A percentile compares a stretch with the other conserved stretches of the same genome.
These are phyloP conservation scores for Dunaliella sp. DNA, from an alignment of 139 green algal species.

Conservation along the genomic window DNA sequence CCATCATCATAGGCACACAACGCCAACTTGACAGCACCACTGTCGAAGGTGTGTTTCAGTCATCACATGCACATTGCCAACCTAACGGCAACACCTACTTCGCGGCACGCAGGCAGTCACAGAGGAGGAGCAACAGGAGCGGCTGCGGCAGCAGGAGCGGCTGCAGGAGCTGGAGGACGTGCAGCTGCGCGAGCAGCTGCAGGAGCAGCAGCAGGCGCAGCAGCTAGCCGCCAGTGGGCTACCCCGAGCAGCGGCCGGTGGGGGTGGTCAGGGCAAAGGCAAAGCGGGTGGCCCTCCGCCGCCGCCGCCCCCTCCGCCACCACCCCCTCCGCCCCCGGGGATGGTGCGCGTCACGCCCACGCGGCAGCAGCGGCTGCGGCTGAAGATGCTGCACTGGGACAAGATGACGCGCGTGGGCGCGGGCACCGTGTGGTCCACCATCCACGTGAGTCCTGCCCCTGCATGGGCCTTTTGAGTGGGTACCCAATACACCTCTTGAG, in stretches of 20 bases:
- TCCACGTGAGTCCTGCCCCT: constrained; percentile 21
- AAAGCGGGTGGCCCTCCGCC: not conserved
- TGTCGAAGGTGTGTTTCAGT: too few relatives aligned
- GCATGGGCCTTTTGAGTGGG: too few relatives aligned
- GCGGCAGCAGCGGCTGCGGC: constrained; percentile 47
- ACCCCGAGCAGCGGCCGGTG: too few relatives aligned
- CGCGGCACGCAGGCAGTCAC: not conserved
- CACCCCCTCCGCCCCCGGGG: not conserved
- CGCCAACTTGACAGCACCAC: too few relatives aligned
- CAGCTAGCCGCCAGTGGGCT: too few relatives aligned
- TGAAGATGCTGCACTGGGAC: constrained; percentile 88
- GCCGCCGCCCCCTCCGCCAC: not conserved
- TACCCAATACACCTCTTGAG: too few relatives aligned
- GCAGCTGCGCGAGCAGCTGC: not conserved
- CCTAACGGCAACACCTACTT: too few relatives aligned
- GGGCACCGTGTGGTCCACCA: constrained; percentile 64
- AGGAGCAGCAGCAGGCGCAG: not conserved
- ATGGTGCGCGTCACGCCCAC: constrained; percentile 32
- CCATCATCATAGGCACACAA: too few relatives aligned
- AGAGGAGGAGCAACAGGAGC: not conserved
- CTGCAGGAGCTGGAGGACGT: not conserved
- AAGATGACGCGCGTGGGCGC: constrained; percentile 61
- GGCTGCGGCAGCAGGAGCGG: not conserved
- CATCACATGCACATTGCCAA: too few relatives aligned
- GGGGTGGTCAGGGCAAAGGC: not conserved